Base-by-base conservation (phyloP, 306 rosid genomes). In the Casuarina equisetifolia region DNA sequence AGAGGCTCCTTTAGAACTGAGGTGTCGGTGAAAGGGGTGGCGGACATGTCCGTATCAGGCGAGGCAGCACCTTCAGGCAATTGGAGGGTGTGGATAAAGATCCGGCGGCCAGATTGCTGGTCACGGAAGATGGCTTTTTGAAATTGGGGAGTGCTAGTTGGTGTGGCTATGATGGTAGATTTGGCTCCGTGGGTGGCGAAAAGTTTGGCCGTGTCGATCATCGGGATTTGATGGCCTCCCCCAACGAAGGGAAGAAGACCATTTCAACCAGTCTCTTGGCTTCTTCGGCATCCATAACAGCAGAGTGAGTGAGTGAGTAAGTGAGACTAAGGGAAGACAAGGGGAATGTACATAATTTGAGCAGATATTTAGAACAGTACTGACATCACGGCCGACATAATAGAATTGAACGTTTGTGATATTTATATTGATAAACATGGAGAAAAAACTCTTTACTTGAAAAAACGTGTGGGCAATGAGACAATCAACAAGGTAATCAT, bases 151-250 rank as follows among this genome's bases (percentile, higher is more conserved):
- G 79, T 73, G 50, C 52, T 79, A 32, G 85, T 83, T 36, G 89
- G 86, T 39, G 89, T 77, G 51, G 89, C 78, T 53, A 89, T 58
- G 64, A 91, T 87, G 73, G 89, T 84, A 75, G 89, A 87, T 58
- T 54, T 75, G 74, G 75, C 90, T 70, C 90, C 91, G 25, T 87
- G 91, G 2, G 91, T 53, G 9, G 96, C 90, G 11, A 87, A 89
- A 0, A 86, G 80, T 79, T 89, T 83, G 40, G 96, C 96, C 4
- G 84, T 55, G 83, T 91, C 96, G 63, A 89, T 82, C 93, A 91
- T 86, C 71, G 96, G 96, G 20, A 89, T 89, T 38, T 84, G 84
- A 40, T 87, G 96, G 67, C 96, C 93, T 39, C 89, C 92, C 0
- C 89, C 86, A 0, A 80, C 52, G 75, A 80, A 83, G 4, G 86